Evolutionary conservation across 192 early-diverging fungal genomes (phyloP).

Genomic region (Gonapodya sp.): DNA sequence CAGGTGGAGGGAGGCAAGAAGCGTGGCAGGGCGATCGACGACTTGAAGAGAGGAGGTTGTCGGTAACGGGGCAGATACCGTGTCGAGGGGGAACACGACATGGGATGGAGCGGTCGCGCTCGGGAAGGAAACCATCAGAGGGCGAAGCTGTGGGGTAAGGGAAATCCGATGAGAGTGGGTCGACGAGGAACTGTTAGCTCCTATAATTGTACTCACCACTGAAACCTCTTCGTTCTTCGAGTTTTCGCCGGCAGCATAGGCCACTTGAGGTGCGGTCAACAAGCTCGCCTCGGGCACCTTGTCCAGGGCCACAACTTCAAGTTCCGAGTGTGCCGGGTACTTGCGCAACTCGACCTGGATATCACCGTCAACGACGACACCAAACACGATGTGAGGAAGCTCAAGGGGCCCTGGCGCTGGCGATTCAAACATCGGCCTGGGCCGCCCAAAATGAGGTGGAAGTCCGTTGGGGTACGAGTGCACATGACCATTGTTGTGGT

Average conservation of each 20-base stretch:
- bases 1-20: neutral
- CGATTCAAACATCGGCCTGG: neutral
- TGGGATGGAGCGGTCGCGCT: neutral
- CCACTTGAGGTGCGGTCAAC: neutral
- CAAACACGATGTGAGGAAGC: neutral
- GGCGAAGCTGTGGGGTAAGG: neutral
- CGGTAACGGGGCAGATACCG: neutral
- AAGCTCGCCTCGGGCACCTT: neutral
- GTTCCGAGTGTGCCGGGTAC: neutral
- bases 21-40: neutral
- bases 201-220: neutral
- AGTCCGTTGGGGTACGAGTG: neutral
- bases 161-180: too few species aligned
- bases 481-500: neutral
- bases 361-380: neutral
- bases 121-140: neutral
- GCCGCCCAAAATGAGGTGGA: neutral
- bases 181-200: neutral
- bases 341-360: neutral
- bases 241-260: neutral
- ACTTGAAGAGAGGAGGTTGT: neutral
- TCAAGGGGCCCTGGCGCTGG: neutral
- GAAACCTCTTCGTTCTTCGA: neutral
- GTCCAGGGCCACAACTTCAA: neutral
- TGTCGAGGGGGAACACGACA: neutral